Conservation (phyloP, 139 green algal genomes). For the Chara braunii region DNA sequence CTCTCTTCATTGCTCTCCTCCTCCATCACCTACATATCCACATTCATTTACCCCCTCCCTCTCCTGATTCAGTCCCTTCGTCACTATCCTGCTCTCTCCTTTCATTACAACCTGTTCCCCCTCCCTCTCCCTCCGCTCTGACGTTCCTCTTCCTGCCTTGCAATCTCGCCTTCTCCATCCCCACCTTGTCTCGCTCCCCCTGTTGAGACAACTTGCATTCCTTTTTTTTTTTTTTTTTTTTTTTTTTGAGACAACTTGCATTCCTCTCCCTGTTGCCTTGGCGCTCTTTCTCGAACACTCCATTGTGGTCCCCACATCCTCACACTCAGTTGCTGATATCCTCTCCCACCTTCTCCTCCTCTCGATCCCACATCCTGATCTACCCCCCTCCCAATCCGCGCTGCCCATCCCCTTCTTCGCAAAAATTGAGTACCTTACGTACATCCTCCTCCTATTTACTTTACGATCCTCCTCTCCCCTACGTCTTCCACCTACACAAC, state of each 20-base stretch:
- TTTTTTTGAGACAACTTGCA: too few species aligned
- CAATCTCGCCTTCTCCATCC: background rate
- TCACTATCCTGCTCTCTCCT: background rate
- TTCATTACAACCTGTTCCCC: background rate
- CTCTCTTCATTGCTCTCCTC: too few species aligned
- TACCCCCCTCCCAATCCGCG: background rate
- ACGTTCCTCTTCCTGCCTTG: background rate
- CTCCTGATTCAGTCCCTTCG: background rate
- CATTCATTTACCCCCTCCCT: background rate
- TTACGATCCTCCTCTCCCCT: too few species aligned
- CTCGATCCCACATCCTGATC: background rate
- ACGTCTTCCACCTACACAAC: too few species aligned
- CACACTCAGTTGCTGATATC: background rate
- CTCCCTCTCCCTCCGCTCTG: background rate
- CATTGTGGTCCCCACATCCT: background rate
- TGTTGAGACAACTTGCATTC: too few species aligned
- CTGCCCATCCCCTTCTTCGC: too few species aligned
- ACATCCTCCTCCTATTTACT: too few species aligned
- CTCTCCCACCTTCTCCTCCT: background rate
- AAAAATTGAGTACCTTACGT: too few species aligned
- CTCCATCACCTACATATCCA: too few species aligned
- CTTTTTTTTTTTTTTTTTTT: too few species aligned
- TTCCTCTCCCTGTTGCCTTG: background rate
- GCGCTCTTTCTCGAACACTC: background rate
- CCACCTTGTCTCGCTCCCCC: background rate